Conservation (phyloP, 176 grass and related monocot genomes). For the Cenchrus americanus region DNA sequence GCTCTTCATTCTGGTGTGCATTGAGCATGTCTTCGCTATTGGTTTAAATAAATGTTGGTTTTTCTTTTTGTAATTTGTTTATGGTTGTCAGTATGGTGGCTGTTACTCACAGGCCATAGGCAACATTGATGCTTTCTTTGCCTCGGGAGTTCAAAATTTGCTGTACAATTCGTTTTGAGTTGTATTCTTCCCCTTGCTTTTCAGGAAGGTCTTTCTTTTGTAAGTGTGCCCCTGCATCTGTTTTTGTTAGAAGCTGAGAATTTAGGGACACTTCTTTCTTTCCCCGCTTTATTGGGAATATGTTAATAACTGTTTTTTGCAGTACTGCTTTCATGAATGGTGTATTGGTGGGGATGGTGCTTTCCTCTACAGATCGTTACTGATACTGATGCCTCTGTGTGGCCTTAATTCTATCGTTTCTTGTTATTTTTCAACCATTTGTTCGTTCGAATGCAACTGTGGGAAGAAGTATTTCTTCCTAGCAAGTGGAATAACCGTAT, state of each 20-base stretch:
- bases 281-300: too few relatives aligned
- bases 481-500: background rate
- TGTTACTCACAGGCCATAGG: background rate
- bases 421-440: background rate
- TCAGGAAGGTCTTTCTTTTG: background rate
- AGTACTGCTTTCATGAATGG: background rate
- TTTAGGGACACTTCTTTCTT: conserved; percentile 29
- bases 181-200: conserved; percentile 20
- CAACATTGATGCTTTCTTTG: background rate
- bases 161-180: conserved; percentile 20
- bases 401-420: background rate
- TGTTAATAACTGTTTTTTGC: conserved; percentile 7
- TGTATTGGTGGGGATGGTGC: background rate
- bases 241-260: conserved; percentile 39
- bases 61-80: background rate
- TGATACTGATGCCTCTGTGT: background rate
- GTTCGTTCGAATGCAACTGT: background rate
- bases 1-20: conserved; percentile 22
- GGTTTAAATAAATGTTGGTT: conserved; percentile 33
- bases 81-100: background rate
- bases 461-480: background rate
- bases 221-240: conserved; percentile 28
- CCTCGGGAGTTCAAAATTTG: background rate
- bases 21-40: conserved; percentile 13
- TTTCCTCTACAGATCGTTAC: background rate